Evolutionary conservation across 257 asterid species (phyloP).

Genomic region (Primulina huaijiensis): DNA sequence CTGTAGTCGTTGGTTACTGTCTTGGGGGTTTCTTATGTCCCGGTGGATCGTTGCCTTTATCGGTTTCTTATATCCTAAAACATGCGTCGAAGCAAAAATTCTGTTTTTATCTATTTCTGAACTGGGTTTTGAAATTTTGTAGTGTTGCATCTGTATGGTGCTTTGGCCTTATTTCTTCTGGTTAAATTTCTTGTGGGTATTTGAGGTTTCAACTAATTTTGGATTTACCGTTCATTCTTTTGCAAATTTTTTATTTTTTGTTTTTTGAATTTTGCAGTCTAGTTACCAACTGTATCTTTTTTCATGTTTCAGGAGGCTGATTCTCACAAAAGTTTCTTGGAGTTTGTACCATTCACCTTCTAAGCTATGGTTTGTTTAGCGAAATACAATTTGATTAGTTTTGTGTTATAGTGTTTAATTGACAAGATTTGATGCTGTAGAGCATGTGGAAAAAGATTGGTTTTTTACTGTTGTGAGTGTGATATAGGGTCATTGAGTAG

Average conservation of each 20-base stretch:
- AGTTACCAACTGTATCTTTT: conserved; percentile 4
- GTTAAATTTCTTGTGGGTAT: conserved; percentile 15
- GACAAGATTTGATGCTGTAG: conserved; percentile 12
- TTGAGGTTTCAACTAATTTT: conserved; percentile 18
- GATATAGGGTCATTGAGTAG: conserved; percentile 5
- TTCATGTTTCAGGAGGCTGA: conserved; percentile 42
- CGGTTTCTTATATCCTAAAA: not conserved
- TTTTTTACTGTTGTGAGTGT: conserved; percentile 16
- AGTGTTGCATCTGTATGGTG: conserved; percentile 20
- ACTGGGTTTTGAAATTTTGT: conserved; percentile 11
- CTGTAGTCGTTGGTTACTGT: not conserved
- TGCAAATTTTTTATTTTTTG: conserved; percentile 13
- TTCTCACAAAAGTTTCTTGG: conserved; percentile 15
- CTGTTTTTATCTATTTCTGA: conserved; percentile 11
- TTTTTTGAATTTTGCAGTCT: conserved; percentile 2
- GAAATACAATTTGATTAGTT: conserved; percentile 19
- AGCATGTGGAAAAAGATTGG: not conserved
- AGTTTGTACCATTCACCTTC: conserved; percentile 19
- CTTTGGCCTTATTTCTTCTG: not conserved
- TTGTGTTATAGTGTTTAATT: not conserved
- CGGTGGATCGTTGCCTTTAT: no score
- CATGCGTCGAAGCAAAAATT: not conserved
- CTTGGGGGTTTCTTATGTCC: not conserved
- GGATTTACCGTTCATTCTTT: conserved; percentile 33
- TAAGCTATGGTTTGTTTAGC: conserved; percentile 15